Evolutionary conservation across 1,284 basidiomycete genomes (phyloP), one percentile per base, ranked within the genome.

Genomic region (Trametes versicolor): DNA sequence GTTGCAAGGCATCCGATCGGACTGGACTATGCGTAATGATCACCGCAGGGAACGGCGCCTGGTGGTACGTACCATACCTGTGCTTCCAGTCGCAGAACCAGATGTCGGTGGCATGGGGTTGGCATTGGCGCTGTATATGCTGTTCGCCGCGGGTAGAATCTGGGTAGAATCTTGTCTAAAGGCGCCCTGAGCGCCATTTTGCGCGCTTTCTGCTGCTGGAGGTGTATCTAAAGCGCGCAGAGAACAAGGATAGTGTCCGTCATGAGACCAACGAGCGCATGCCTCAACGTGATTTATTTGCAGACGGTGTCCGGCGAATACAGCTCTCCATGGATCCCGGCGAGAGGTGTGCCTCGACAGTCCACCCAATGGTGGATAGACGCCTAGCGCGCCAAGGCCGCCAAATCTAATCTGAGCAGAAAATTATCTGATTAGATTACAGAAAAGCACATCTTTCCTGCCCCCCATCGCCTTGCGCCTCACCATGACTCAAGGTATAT

Each of bases 391-490:
- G 64, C 63, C 63, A 58, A 64, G 58, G 23, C 6, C 52, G 48
- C 50, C 9, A 55, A 59, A 63, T 61, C 53, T 69, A 60, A 66
- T 69, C 67, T 58, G 43, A n/a, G 32, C 37, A n/a, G 36, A 15
- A 19, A 32, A 47, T 48, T 60, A 70, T 67, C 68, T 57, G 68
- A 70, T 70, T 60, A 70, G 68, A 70, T 70, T 25, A 54, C 29
- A 39, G 25, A 29, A 52, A n/a, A 25, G 17, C 34, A 17, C 60
- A 49, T 47, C 57, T 62, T 61, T 53, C 39, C 52, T 25, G 55
- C 17, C 51, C 25, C 43, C 60, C 34, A 15, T 52, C 43, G 25
- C 32, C 37, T 47, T 43, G 47, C 39, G 34, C 37, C 27, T 47
- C 62, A 45, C 61, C 62, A 62, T 69, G 67, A 68, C 59, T 67